Conservation (phyloP, 1,284 basidiomycete genomes). For the Malassezia brasiliensis region DNA sequence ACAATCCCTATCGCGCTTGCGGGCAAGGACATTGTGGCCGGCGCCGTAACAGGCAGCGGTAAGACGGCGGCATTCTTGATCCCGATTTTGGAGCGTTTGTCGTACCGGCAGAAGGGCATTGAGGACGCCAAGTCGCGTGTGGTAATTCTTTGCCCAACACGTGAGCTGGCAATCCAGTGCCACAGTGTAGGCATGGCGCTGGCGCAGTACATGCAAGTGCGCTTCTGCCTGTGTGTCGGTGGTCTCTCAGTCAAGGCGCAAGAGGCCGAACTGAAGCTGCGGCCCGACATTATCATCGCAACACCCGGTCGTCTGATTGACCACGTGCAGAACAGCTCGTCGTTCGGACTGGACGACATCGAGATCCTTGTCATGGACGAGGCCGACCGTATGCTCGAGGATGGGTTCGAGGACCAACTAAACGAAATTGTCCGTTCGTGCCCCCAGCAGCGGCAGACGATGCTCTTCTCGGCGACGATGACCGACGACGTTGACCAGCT, state of each 20-base stretch:
- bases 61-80: constrained; percentile 86
- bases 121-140: constrained; percentile 24
- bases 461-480: constrained; percentile 98
- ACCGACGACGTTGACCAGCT: constrained; percentile 90
- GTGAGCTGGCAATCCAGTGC: constrained; percentile 52
- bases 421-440: constrained; percentile 84
- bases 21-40: constrained; percentile 56
- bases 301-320: constrained; percentile 53
- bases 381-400: constrained; percentile 93
- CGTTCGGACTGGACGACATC: constrained; percentile 82
- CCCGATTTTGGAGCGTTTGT: constrained; percentile 63
- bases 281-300: constrained; percentile 51
- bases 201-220: constrained; percentile 20
- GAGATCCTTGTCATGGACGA: constrained; percentile 93
- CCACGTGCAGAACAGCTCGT: constrained; percentile 77
- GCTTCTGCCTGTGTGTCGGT: constrained; percentile 22
- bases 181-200: constrained; percentile 40
- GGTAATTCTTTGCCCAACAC: constrained; percentile 52
- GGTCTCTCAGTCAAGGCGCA: constrained; percentile 38
- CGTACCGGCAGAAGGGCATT: constrained; percentile 15
- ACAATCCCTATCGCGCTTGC: constrained; percentile 51
- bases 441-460: constrained; percentile 80
- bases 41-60: constrained; percentile 85
- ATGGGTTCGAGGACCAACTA: constrained; percentile 92
- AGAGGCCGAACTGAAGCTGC: constrained; percentile 44